Percentiles rank a stretch among this genome's conserved stretches.
Evolutionary conservation across 345 rosid species (phyloP).

Genomic region (Eucalyptus marginata): DNA sequence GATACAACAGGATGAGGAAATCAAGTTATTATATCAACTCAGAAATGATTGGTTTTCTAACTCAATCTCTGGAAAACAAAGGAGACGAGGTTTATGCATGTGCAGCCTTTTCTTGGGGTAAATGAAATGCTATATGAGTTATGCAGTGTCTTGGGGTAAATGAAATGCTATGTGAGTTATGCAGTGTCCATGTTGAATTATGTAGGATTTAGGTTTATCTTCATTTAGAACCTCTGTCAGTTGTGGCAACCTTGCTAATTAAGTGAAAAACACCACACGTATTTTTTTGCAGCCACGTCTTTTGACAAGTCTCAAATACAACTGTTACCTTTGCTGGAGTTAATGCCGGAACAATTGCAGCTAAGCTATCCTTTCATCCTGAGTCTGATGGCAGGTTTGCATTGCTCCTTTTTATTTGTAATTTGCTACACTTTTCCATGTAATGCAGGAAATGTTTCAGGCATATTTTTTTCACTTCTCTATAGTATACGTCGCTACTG

Average conservation of each 20-base stretch:
- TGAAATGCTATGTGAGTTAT: not conserved
- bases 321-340: conserved; percentile 32
- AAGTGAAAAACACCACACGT: not conserved
- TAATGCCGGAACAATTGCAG: conserved; percentile 29
- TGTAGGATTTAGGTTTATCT: not conserved
- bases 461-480: not conserved
- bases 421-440: not conserved
- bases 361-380: conserved; percentile 13
- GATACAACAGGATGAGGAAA: not conserved
- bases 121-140: not conserved
- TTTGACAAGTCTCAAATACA: conserved; percentile 44
- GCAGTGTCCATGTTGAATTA: not conserved
- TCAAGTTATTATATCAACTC: not conserved
- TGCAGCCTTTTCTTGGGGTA: not conserved
- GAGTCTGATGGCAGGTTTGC: conserved; percentile 37
- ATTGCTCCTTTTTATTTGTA: not conserved
- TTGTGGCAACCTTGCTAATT: not conserved
- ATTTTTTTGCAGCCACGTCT: conserved; percentile 55
- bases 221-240: not conserved
- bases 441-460: not conserved
- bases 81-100: not conserved
- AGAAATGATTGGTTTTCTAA: not conserved
- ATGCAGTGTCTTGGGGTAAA: not conserved
- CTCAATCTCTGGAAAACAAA: not conserved
- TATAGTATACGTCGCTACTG: not conserved